Base-by-base conservation (phyloP, 176 grass and related monocot species). In the Lolium rigidum region DNA sequence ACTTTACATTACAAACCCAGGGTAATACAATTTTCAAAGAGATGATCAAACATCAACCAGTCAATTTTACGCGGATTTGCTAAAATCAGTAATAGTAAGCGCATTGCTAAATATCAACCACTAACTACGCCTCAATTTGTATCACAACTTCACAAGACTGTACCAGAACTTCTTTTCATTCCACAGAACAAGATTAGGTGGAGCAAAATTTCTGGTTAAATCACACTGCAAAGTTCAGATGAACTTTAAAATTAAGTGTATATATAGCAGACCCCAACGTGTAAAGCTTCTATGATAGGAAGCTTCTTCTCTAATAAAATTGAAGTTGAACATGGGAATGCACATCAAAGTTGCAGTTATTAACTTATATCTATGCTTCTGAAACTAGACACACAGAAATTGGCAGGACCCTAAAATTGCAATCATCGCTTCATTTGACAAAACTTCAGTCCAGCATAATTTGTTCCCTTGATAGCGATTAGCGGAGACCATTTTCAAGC, bases 371-470 rank as follows among this genome's bases (percentile, higher is more conserved):
- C 12, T 10, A 64, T 13, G 14, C 25, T 52, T 52, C n/a, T 52
- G 9, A 13, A 77, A 70, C 37, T 73, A 72, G 11, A 60, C 61
- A 31, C 12, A 10, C 37, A 58, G 10, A 66, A 25, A 49, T 49
- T 1, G 10, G 41, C 20, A 48, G 20, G 41, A 24, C 31, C 6
- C 74, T 39, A 56, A 25, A 55, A 74, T 37, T 48, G 3, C 9
- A 35, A 66, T 18, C 47, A 79, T 73, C 22, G 55, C 12, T 86
- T 78, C 56, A 78, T 73, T 65, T 18, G 3, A 10, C 24, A 76
- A 74, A 48, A 55, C 26, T 31, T 2, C 21, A 51, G n/a, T 58
- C 47, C 57, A 41, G 17, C 5, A 43, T 39, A 1, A 0, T 67
- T 39, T 48, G 79, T 39, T 22, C 12, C 59, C 48, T 47, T 21